Evolutionary conservation across 345 rosid species (phyloP), one percentile per base, ranked within the genome.

Genomic region (Rhodamnia argentea): DNA sequence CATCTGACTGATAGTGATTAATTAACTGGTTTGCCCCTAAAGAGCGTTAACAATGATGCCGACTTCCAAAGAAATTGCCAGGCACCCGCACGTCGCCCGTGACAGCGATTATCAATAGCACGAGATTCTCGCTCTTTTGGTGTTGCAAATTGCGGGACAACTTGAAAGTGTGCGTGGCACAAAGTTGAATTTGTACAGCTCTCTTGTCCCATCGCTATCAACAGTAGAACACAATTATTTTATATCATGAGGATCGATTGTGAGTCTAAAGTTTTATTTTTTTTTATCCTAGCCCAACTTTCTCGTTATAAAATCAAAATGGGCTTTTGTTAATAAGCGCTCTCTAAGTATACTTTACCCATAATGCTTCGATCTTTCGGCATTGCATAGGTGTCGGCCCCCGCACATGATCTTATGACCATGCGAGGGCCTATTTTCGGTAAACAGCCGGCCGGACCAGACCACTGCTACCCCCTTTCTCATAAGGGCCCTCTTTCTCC

Each of bases 281-380:
- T 18, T 2, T 16, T 16, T 10, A 11, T 64, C 10, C 4, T 0
- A 70, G 18, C 44, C 47, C 47, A 37, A 70, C 13, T 70, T 70
- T 70, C 23, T 37, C 0, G 2, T 11, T 7, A 0, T 20, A 70
- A 37, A 37, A 37, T 37, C 7, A 10, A 70, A 32, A 37, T 4
- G 0, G 3, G 3, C 7, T 70, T 6, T 20, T 37, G 3, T 10
- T 37, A 70, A 37, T 37, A 0, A 4, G 7, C 37, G 4, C 5
- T 2, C 47, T 10, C 5, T 0, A 70, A 18, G 76, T 29, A 15
- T 62, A 7, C 22, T 29, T 15, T 29, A 62, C 4, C 15, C 0
- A 22, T 0, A 70, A 70, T 37, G 13, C 52, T 51, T 51, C 4
- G 52, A 51, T 3, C 52, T 51, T 51, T 51, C 14, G 14, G 4